These are phyloP conservation scores for Mychonastes homosphaera DNA, from an alignment of 139 green algal species.

Conservation along the genomic window DNA sequence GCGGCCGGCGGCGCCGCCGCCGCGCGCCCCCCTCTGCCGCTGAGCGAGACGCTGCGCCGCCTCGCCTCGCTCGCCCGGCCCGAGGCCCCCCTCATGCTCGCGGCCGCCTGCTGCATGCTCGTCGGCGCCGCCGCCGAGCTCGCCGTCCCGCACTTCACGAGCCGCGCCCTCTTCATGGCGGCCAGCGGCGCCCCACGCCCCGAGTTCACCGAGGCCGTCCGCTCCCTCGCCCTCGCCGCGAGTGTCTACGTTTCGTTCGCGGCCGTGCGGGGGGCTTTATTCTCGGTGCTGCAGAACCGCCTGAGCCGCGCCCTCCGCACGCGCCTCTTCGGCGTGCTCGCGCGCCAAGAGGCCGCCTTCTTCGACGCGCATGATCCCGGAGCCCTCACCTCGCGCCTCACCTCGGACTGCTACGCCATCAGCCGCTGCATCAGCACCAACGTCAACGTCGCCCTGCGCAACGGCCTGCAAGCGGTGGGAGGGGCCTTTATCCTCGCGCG, in stretches of 20 bases:
- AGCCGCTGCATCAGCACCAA: constrained; percentile 58
- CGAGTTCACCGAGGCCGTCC: constrained; percentile 31
- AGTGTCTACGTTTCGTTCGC: too few species aligned
- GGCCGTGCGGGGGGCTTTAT: constrained; percentile 51
- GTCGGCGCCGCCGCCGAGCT: constrained; percentile 35
- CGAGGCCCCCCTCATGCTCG: too few species aligned
- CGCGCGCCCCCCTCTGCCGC: constrained; percentile 2
- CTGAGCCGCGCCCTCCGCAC: constrained; percentile 54
- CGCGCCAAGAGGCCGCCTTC: constrained; percentile 30
- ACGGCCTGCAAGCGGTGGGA: constrained; percentile 58
- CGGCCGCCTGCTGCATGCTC: too few species aligned
- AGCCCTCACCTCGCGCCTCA: constrained; percentile 50
- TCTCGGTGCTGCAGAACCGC: constrained; percentile 62
- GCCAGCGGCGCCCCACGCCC: constrained; percentile 11
- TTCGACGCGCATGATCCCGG: constrained; percentile 27
- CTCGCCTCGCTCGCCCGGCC: too few species aligned
- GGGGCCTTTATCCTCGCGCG: constrained; percentile 54
- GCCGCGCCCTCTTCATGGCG: constrained; percentile 52
- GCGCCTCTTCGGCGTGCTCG: constrained; percentile 35
- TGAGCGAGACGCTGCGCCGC: constrained; percentile 7
- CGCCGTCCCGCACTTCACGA: constrained; percentile 63
- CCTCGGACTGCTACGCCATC: constrained; percentile 59
- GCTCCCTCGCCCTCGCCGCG: too few species aligned
- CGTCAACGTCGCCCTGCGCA: constrained; percentile 73
- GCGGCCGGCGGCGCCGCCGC: constrained; percentile 6